Percentiles rank a stretch among this genome's conserved stretches.
phyloP scores from a whole-genome alignment of 78 protist species.

The Isochrysis galbana region DNA sequence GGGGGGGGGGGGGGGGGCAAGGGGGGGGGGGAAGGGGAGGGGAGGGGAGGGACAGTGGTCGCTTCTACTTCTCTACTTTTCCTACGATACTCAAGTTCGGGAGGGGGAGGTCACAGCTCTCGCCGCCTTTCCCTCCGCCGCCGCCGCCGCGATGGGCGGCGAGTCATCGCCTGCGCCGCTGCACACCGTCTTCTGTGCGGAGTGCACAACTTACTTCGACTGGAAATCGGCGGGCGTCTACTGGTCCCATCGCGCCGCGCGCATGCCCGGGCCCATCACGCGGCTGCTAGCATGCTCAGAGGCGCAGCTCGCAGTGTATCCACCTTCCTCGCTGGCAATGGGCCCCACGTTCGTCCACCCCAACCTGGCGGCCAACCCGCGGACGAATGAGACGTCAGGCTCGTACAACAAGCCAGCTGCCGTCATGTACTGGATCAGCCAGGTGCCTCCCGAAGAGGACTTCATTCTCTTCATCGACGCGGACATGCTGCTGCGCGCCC shows the following conservation, averaged over 20 bases:
- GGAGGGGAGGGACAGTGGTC: too few species aligned
- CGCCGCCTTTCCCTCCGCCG: too few species aligned
- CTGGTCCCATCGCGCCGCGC: neutral
- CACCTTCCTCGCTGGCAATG: neutral
- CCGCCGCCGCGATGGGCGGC: too few species aligned
- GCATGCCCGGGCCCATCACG: neutral
- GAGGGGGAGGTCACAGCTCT: too few species aligned
- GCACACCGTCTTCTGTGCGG: neutral
- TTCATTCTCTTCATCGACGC: neutral
- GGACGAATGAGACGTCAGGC: neutral
- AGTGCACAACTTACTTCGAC: neutral
- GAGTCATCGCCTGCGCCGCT: too few species aligned
- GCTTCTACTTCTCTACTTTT: too few species aligned
- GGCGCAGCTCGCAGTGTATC: neutral
- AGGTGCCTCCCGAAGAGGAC: neutral
- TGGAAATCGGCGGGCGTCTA: neutral
- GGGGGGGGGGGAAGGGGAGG: too few species aligned
- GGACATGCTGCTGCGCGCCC: neutral
- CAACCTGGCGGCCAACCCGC: neutral
- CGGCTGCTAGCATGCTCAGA: conserved; percentile 2
- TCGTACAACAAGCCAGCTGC: conserved; percentile 19
- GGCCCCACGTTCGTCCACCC: neutral
- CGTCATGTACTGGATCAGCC: neutral
- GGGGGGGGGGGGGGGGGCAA: too few species aligned
- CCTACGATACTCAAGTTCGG: too few species aligned